Conservation (phyloP, 106 monocot species). For the Vanilla planifolia region DNA sequence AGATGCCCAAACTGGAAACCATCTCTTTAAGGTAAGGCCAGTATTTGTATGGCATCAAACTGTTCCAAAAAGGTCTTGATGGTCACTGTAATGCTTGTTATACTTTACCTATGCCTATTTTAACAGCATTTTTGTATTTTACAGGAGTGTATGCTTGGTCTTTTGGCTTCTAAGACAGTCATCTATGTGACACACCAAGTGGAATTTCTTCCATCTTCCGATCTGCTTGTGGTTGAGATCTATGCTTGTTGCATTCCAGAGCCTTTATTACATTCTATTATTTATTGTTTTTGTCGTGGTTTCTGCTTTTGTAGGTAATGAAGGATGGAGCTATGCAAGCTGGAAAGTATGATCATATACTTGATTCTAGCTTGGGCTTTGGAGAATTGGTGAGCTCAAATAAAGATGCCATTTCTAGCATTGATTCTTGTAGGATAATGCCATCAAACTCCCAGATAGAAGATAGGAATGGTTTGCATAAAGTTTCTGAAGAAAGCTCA, state of each 20-base stretch:
- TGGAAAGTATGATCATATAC: slow-evolving; percentile 57
- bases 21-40: slow-evolving; percentile 7
- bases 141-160: not conserved
- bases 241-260: not conserved
- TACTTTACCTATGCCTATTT: not conserved
- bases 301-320: slow-evolving; percentile 26
- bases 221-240: not conserved
- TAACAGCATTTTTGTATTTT: not conserved
- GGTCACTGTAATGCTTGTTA: not conserved
- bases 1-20: slow-evolving; percentile 7
- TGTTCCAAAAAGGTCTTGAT: too few species aligned
- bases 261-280: not conserved
- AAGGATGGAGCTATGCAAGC: slow-evolving; percentile 50
- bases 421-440: slow-evolving; percentile 13
- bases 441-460: not conserved
- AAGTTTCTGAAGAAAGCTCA: not conserved
- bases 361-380: slow-evolving; percentile 46
- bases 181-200: slow-evolving; percentile 2
- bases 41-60: too few species aligned
- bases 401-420: slow-evolving; percentile 27
- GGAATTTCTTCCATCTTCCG: not conserved
- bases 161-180: not conserved
- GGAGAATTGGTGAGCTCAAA: slow-evolving; percentile 59
- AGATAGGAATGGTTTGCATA: not conserved
- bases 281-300: not conserved